Conservation (phyloP, 345 rosid species). For the Populus ilicifolia region DNA sequence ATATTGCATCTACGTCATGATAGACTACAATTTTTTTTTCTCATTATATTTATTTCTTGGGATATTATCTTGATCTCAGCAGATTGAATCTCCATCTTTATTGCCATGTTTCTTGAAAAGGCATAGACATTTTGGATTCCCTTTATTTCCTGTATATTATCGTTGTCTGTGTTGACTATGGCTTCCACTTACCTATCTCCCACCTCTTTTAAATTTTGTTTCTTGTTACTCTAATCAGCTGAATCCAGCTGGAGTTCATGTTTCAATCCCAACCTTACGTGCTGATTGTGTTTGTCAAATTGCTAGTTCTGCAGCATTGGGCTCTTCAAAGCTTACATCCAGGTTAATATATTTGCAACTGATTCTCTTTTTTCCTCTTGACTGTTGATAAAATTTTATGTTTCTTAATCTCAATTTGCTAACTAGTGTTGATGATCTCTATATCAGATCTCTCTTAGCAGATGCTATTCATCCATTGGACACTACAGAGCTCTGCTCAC, state of each 20-base stretch:
- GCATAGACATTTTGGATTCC: neutral
- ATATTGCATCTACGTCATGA: neutral
- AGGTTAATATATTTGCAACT: slow-evolving; percentile 17
- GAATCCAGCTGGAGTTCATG: neutral
- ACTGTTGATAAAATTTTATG: neutral
- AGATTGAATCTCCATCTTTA: neutral
- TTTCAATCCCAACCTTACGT: neutral
- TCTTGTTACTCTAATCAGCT: slow-evolving; percentile 8
- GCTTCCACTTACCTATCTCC: slow-evolving; percentile 6
- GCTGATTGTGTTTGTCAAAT: slow-evolving; percentile 12
- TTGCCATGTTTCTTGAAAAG: neutral
- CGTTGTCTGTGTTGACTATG: neutral
- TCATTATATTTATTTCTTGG: neutral
- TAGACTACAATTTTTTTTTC: neutral
- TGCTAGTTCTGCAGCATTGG: slow-evolving; percentile 15
- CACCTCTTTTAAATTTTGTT: neutral
- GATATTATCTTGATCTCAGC: neutral
- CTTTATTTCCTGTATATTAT: neutral
- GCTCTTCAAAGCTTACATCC: slow-evolving; percentile 29
- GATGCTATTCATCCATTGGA: slow-evolving; percentile 19
- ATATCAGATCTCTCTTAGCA: slow-evolving; percentile 20
- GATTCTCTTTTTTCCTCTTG: neutral
- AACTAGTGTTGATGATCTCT: slow-evolving; percentile 3
- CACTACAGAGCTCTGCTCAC: slow-evolving; percentile 24
- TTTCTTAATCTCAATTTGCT: neutral